These are phyloP conservation scores for Pseudozyma sp. DNA, from an alignment of 1,284 basidiomycete genomes.

Conservation along the genomic window DNA sequence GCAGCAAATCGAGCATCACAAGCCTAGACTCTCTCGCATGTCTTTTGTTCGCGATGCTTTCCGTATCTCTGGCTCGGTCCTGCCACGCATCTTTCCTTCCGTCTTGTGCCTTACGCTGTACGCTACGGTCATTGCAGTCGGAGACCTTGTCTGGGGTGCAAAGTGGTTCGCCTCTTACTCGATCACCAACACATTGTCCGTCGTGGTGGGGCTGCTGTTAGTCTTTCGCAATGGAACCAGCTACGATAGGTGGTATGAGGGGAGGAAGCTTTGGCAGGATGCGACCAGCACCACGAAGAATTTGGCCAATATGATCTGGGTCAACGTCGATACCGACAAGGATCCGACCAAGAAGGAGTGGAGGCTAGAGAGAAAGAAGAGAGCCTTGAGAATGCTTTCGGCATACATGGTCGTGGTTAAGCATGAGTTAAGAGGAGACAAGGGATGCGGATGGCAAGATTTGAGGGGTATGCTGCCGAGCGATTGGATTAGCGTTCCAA, in stretches of 20 bases:
- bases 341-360: constrained; percentile 26
- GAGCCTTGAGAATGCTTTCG: constrained; percentile 77
- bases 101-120: constrained; percentile 85
- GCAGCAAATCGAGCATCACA: constrained; percentile 33
- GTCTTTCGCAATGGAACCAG: constrained; percentile 69
- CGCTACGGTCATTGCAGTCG: constrained; percentile 74
- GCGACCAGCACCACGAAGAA: constrained; percentile 73
- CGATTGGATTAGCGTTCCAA: constrained; percentile 15
- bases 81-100: constrained; percentile 73
- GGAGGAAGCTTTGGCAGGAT: constrained; percentile 79
- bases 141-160: constrained; percentile 74
- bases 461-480: constrained; percentile 23
- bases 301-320: constrained; percentile 79
- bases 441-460: constrained; percentile 24
- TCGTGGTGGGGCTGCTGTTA: constrained; percentile 78
- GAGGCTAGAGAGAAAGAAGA: constrained; percentile 78
- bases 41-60: constrained; percentile 90
- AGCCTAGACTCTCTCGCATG: constrained; percentile 29
- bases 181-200: constrained; percentile 84
- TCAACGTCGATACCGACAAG: constrained; percentile 73
- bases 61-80: constrained; percentile 75
- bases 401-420: constrained; percentile 79
- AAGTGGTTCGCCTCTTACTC: constrained; percentile 77
- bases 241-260: constrained; percentile 80
- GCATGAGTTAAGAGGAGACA: constrained; percentile 77